A percentile compares a stretch with the other conserved stretches of the same genome.
Conservation (phyloP, 805 yeast species). For the Monosporozyma solicola region DNA sequence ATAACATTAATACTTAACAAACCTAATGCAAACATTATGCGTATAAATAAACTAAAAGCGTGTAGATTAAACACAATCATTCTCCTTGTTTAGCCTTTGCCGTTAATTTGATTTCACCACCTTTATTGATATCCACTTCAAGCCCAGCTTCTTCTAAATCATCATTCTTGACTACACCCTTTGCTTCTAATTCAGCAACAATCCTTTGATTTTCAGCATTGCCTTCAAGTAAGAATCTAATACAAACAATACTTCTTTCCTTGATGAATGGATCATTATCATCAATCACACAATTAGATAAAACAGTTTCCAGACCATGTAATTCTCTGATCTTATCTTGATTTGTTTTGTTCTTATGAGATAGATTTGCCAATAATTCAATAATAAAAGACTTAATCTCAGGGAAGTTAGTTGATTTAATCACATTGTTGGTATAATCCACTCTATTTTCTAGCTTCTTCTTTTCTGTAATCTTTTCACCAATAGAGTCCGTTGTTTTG, state of each 20-base stretch:
- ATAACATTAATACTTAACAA: not conserved
- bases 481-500: slow-evolving; percentile 17
- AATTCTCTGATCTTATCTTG: slow-evolving; percentile 61
- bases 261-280: slow-evolving; percentile 81
- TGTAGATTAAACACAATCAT: not conserved
- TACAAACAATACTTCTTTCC: slow-evolving; percentile 74
- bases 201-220: slow-evolving; percentile 67
- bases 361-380: slow-evolving; percentile 54
- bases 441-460: slow-evolving; percentile 16
- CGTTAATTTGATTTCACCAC: slow-evolving; percentile 57
- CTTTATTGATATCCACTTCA: slow-evolving; percentile 56
- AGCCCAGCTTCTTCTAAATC: slow-evolving; percentile 65
- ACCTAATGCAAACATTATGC: not conserved
- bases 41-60: not conserved
- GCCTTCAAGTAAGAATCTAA: slow-evolving; percentile 54
- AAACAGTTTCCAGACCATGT: slow-evolving; percentile 61
- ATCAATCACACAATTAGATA: slow-evolving; percentile 80
- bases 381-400: slow-evolving; percentile 56
- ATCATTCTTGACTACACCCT: slow-evolving; percentile 49
- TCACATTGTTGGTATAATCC: slow-evolving; percentile 13
- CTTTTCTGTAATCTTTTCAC: slow-evolving; percentile 28
- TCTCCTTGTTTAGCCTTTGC: slow-evolving; percentile 5
- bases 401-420: slow-evolving; percentile 42
- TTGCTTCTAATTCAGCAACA: slow-evolving; percentile 71
- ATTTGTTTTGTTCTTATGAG: slow-evolving; percentile 40